Evolutionary conservation across 352 stramenopile genomes (phyloP).

Genomic region (Globisporangium abappressorium): DNA sequence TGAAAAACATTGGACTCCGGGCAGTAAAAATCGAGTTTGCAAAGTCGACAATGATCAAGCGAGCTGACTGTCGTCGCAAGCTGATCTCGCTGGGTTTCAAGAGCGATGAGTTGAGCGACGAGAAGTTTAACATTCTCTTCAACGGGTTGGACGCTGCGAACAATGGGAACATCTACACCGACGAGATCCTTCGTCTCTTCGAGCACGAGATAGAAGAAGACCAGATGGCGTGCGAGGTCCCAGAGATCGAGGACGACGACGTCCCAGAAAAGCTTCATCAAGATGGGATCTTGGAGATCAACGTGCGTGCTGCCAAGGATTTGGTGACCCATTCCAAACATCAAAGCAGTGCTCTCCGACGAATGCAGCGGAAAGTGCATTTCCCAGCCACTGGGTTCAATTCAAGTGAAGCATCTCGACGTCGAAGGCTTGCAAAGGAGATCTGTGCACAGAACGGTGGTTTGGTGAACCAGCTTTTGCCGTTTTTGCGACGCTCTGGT

Average conservation of each 20-base stretch:
- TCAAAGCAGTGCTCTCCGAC: constrained; percentile 10
- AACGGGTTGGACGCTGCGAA: constrained; percentile 36
- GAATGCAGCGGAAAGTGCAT: constrained; percentile 27
- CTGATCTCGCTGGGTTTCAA: constrained; percentile 68
- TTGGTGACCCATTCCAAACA: constrained; percentile 27
- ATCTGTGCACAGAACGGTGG: constrained; percentile 41
- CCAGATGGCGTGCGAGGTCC: constrained; percentile 64
- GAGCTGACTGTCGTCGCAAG: constrained; percentile 55
- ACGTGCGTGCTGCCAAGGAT: constrained; percentile 54
- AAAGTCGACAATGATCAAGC: constrained; percentile 46
- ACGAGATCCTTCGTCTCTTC: constrained; percentile 62
- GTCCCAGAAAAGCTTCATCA: constrained; percentile 60
- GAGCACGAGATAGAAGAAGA: constrained; percentile 72
- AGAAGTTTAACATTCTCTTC: constrained; percentile 67
- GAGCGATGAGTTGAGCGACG: constrained; percentile 62
- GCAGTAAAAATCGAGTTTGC: constrained; percentile 67
- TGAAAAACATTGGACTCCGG: constrained; percentile 63
- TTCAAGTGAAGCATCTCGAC: constrained; percentile 21
- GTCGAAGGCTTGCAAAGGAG: constrained; percentile 26
- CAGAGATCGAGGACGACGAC: constrained; percentile 81
- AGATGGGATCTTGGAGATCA: constrained; percentile 63
- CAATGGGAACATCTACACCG: constrained; percentile 40
- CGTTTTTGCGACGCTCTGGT: constrained; percentile 18
- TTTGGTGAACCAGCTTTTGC: constrained; percentile 29
- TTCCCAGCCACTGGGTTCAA: constrained; percentile 38